Evolutionary conservation across 148 eudicot species (phyloP).

Genomic region (Cornus suecica): DNA sequence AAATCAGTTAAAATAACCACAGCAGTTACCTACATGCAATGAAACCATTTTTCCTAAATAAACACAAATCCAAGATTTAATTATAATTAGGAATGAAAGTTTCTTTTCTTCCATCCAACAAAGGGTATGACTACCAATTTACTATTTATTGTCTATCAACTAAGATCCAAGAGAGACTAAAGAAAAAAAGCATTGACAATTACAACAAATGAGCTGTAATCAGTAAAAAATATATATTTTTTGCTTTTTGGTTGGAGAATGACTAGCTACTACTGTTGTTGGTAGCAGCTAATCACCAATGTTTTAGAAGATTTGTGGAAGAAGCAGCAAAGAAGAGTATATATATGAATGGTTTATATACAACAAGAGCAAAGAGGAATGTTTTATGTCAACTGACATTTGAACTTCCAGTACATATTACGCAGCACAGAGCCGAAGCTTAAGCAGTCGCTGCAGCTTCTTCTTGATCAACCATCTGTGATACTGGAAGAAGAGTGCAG

Average conservation of each 20-base stretch:
- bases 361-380: conserved; percentile 19
- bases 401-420: not conserved
- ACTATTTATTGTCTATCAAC: not conserved
- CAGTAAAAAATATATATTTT: not conserved
- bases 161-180: not conserved
- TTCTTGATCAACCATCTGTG: conserved; percentile 77
- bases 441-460: conserved; percentile 81
- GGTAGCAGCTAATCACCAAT: conserved; percentile 9
- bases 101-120: not conserved
- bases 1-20: no score
- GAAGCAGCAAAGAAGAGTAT: not conserved
- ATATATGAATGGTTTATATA: conserved; percentile 23
- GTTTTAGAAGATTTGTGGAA: not conserved
- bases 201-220: conserved; percentile 13
- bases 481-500: conserved; percentile 82
- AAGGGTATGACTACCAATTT: not conserved
- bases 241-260: no score
- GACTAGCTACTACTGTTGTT: conserved; percentile 6
- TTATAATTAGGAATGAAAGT: not conserved
- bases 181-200: not conserved
- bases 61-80: not conserved
- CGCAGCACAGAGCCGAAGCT: conserved; percentile 10
- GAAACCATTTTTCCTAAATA: not conserved
- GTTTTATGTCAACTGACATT: conserved; percentile 11
- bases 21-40: no score